Evolutionary conservation across 2,329 filamentous ascomycete genomes (phyloP).

Genomic region (Cladosporium sp.): DNA sequence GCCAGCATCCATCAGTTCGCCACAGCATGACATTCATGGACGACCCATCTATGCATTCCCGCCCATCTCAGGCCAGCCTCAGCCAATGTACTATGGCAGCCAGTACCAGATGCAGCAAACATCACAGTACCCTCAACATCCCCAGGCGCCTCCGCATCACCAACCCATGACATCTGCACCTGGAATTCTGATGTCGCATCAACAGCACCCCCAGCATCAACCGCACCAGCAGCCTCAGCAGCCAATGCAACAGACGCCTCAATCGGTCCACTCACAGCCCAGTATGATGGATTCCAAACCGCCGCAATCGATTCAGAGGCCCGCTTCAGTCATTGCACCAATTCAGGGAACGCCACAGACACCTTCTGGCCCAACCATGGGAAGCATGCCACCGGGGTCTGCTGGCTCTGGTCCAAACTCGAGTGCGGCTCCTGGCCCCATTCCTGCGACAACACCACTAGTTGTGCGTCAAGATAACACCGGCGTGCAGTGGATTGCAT

Average conservation of each 20-base stretch:
- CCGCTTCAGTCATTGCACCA: constrained; percentile 27
- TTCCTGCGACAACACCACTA: constrained; percentile 91
- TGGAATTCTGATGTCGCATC: constrained; percentile 57
- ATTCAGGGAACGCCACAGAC: constrained; percentile 32
- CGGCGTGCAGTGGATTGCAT: constrained; percentile 97
- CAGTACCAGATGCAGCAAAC: constrained; percentile 49
- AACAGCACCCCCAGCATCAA: constrained; percentile 37
- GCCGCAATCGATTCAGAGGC: constrained; percentile 29
- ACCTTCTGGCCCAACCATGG: constrained; percentile 35
- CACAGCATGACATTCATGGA: constrained; percentile 84
- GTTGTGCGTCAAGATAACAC: constrained; percentile 94
- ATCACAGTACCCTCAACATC: constrained; percentile 58
- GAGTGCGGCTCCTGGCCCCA: constrained; percentile 91
- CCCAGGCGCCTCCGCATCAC: constrained; percentile 53
- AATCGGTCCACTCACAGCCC: constrained; percentile 26
- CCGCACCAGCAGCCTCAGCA: constrained; percentile 41
- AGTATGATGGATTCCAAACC: constrained; percentile 30
- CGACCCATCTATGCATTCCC: constrained; percentile 83
- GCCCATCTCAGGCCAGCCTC: constrained; percentile 62
- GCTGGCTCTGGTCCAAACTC: constrained; percentile 65
- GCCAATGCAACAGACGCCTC: constrained; percentile 23
- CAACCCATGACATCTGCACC: constrained; percentile 54
- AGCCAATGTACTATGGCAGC: constrained; percentile 75
- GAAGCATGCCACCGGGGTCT: constrained; percentile 24
- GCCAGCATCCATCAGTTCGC: constrained; percentile 87